Evolutionary conservation across 78 protist species (phyloP).

Genomic region (Diacronema lutheri): DNA sequence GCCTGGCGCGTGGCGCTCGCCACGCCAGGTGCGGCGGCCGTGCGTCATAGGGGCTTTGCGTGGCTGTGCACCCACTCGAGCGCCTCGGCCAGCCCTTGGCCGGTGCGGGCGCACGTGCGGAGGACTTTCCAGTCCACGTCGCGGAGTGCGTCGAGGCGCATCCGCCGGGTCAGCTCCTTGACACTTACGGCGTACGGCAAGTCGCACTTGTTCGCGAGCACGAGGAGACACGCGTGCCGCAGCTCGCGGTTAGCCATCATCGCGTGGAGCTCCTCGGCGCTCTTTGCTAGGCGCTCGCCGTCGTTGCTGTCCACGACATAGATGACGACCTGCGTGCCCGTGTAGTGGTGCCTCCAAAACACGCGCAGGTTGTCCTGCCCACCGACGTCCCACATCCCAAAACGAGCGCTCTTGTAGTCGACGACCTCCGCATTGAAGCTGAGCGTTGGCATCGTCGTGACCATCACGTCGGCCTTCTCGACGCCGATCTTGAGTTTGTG

Average conservation of each 20-base stretch:
- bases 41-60: no score
- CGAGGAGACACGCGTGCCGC: constrained; percentile 66
- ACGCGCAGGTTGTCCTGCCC: constrained; percentile 91
- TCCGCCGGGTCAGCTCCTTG: constrained; percentile 21
- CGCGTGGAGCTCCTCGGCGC: constrained; percentile 73
- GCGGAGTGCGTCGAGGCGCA: constrained; percentile 19
- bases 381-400: constrained; percentile 91
- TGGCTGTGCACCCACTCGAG: no score
- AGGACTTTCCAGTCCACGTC: no score
- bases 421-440: constrained; percentile 86
- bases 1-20: no score
- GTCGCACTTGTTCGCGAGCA: constrained; percentile 87
- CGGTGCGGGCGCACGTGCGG: no score
- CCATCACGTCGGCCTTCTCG: no score
- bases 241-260: constrained; percentile 69
- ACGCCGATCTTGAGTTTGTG: not conserved
- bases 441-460: not conserved
- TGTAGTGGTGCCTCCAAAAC: constrained; percentile 79
- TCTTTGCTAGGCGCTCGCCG: constrained; percentile 75
- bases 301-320: constrained; percentile 90
- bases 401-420: constrained; percentile 79
- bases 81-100: no score
- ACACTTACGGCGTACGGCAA: constrained; percentile 30
- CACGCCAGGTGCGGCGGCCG: no score
- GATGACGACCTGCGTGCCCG: constrained; percentile 84